A percentile compares a stretch with the other conserved stretches of the same genome.
Evolutionary conservation across 441 rosid species (phyloP).

Genomic region (Capsella rubella): DNA sequence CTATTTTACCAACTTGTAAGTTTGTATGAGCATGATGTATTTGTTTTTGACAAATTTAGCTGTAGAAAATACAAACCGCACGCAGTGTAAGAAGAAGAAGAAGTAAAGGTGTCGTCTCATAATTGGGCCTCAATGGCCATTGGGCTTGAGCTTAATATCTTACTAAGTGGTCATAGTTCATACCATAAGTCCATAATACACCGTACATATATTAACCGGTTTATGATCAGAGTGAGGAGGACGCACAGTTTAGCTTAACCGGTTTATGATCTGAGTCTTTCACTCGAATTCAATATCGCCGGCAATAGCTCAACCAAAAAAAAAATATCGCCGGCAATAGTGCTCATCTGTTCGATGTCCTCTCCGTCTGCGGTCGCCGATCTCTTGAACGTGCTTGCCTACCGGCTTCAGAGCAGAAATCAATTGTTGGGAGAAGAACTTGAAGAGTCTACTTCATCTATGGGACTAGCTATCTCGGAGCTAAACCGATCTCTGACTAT

Average conservation of each 20-base stretch:
- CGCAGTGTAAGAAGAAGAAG: too few species aligned
- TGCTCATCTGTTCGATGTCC: conserved; percentile 29
- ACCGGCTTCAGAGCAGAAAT: conserved; percentile 3
- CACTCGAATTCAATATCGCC: background rate
- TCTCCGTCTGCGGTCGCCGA: conserved; percentile 39
- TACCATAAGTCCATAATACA: too few species aligned
- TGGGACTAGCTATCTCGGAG: conserved; percentile 59
- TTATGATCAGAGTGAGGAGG: background rate
- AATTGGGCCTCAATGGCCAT: background rate
- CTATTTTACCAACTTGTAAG: conserved; percentile 3
- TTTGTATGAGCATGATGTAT: background rate
- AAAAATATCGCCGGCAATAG: conserved; percentile 25
- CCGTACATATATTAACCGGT: background rate
- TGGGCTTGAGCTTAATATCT: background rate
- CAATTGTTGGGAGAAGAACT: conserved; percentile 22
- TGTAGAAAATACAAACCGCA: background rate
- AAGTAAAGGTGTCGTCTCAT: too few species aligned
- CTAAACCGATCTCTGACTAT: conserved; percentile 66
- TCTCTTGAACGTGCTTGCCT: conserved; percentile 33
- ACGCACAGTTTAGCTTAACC: conserved; percentile 9
- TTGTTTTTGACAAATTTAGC: background rate
- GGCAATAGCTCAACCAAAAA: conserved; percentile 10
- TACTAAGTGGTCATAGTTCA: background rate
- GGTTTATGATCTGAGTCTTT: conserved; percentile 4
- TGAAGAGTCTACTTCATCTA: conserved; percentile 40